Conservation (phyloP, 208 protist genomes). For the Trypanosoma lewisi region DNA sequence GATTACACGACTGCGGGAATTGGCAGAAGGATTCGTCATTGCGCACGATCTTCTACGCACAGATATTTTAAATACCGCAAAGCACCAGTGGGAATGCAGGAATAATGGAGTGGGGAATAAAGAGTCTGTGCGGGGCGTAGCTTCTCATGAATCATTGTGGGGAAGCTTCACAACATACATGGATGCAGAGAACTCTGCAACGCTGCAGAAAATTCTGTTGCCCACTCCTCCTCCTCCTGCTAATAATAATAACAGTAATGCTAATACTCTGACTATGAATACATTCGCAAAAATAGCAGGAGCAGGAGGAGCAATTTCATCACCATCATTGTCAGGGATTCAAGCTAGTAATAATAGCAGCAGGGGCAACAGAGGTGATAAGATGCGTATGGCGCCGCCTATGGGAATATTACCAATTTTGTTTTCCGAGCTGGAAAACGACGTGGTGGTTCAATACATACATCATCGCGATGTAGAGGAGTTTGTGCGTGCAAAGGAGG, state of each 20-base stretch:
- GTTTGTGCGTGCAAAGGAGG: constrained; percentile 27
- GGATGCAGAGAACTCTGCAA: not conserved
- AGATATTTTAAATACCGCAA: constrained; percentile 42
- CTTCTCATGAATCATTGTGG: constrained; percentile 12
- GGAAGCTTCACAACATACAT: not conserved
- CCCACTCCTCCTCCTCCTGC: not conserved
- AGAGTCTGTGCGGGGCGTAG: constrained; percentile 1
- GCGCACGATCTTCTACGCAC: constrained; percentile 54
- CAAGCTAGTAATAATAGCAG: no score
- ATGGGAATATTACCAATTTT: constrained; percentile 41
- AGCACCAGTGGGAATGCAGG: not conserved
- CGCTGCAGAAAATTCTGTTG: not conserved
- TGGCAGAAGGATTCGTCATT: constrained; percentile 74
- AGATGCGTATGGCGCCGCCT: not conserved
- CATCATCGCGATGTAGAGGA: constrained; percentile 38
- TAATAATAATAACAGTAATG: no score
- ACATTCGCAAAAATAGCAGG: no score
- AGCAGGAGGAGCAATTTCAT: no score
- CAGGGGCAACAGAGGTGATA: no score
- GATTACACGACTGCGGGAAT: constrained; percentile 50
- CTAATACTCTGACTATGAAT: no score
- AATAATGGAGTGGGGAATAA: not conserved
- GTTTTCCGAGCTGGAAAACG: constrained; percentile 59
- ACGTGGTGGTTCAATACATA: constrained; percentile 61
- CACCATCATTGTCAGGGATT: no score